A percentile compares a stretch with the other conserved stretches of the same genome.
These are phyloP conservation scores for Mycena latifolia DNA, from an alignment of 768 basidiomycete genomes.

Conservation along the genomic window DNA sequence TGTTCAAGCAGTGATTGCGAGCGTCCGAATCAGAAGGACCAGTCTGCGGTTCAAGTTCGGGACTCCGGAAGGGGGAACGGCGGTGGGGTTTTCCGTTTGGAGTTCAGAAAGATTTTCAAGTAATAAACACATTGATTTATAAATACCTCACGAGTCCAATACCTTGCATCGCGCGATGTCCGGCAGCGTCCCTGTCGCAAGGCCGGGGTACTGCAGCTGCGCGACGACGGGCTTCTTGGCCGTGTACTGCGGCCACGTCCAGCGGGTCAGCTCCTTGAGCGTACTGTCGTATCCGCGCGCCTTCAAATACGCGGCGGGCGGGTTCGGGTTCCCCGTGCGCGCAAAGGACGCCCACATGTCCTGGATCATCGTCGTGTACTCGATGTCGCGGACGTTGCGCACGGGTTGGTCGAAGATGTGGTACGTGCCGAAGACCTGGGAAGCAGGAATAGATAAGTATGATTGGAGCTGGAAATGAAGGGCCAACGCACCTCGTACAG, in stretches of 20 bases:
- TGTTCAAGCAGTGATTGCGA: too few species aligned
- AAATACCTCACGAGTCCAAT: constrained; percentile 4
- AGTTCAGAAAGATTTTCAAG: too few species aligned
- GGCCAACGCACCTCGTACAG: constrained; percentile 32
- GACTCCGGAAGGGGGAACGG: too few species aligned
- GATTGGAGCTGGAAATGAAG: not conserved
- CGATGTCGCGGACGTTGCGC: constrained; percentile 31
- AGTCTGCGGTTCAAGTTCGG: too few species aligned
- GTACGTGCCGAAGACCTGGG: constrained; percentile 37
- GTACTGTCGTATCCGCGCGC: constrained; percentile 57
- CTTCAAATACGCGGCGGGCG: constrained; percentile 50
- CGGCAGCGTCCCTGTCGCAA: constrained; percentile 1
- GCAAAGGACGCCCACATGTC: constrained; percentile 63
- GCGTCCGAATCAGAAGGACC: too few species aligned
- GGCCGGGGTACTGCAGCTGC: constrained; percentile 22
- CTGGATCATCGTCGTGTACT: constrained; percentile 40
- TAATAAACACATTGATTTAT: too few species aligned
- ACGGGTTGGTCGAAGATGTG: constrained; percentile 37
- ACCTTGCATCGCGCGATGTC: constrained; percentile 15
- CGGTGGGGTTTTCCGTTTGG: too few species aligned
- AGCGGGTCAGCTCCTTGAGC: constrained; percentile 38
- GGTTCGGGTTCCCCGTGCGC: constrained; percentile 61
- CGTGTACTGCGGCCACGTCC: constrained; percentile 22
- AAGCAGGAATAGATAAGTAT: not conserved
- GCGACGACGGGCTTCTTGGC: not conserved